A percentile compares a stretch with the other conserved stretches of the same genome.
These are phyloP conservation scores for Mycena galopus DNA, from an alignment of 768 basidiomycete genomes.

Conservation along the genomic window DNA sequence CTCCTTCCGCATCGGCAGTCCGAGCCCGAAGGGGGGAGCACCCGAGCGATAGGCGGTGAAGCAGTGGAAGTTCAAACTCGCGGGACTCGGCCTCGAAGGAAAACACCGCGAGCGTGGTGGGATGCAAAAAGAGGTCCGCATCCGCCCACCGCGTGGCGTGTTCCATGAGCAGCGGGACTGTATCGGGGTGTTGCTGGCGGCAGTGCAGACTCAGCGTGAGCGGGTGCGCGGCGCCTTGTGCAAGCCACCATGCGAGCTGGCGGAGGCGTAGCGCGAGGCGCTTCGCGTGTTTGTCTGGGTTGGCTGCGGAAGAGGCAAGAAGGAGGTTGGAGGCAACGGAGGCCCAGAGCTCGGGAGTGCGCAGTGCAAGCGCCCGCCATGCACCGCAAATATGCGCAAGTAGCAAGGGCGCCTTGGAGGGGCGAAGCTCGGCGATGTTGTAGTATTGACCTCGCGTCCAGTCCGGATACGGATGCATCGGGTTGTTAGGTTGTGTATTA, in stretches of 20 bases:
- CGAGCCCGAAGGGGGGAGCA: background rate
- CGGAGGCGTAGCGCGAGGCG: background rate
- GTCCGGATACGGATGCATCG: no score
- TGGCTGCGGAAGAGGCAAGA: background rate
- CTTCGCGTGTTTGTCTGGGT: no score
- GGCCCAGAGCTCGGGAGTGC: constrained; percentile 15
- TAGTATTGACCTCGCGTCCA: no score
- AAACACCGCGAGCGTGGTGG: constrained; percentile 7
- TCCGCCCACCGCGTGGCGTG: constrained; percentile 1
- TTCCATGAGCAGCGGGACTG: background rate
- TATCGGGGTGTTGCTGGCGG: background rate
- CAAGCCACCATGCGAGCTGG: constrained; percentile 18
- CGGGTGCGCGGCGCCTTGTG: constrained; percentile 5
- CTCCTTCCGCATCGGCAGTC: no score
- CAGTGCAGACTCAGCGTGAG: constrained; percentile 6
- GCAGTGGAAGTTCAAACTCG: background rate
- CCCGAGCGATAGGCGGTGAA: constrained; percentile 16
- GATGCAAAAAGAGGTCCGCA: constrained; percentile 14
- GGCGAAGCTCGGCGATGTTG: background rate
- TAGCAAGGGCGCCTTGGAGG: constrained; percentile 3
- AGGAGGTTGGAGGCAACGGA: constrained; percentile 15
- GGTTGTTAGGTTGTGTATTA: no score
- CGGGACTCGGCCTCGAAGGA: background rate
- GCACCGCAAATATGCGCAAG: constrained; percentile 10
- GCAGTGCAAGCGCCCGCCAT: constrained; percentile 16